Evolutionary conservation across 2,329 filamentous ascomycete species (phyloP), one percentile per base, ranked within the genome.

Genomic region (Trichoderma brevicompactum): DNA sequence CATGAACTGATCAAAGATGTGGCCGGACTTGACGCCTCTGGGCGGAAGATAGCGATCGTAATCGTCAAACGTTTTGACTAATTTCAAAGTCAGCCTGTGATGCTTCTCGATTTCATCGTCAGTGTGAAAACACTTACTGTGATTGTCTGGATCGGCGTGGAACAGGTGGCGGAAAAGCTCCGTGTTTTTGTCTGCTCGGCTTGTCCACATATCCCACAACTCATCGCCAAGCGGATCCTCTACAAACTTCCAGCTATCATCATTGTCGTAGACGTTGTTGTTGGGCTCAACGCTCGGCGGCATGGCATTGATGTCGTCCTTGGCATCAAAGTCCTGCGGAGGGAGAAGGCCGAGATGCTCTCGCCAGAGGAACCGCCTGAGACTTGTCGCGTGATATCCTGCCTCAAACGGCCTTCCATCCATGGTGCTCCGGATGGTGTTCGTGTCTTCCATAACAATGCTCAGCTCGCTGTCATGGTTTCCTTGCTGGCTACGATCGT

Each of bases 401-500:
- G 91, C 94, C 69, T 89, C 84, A 77, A 87, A 96, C 0, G 88
- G 85, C 71, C 91, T 76, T 2, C 94, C 94, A 69, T 91, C 84
- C 92, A 98, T 97, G 28, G 77, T 86, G 5, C 87, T 92, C 7
- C 86, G 81, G 2, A 97, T 79, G 5, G 80, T 83, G 8, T 88
- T 88, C 0, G 86, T 90, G 74, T 98, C 94, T 72, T 96, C 90
- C 84, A 97, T 91, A 52, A 98, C 88, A 63, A 97, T 91, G 44
- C 91, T 90, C 44, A 98, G 85, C 76, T 98, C 94, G 55, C 91
- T 95, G 77, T 98, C 94, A 76, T 97, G 94, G 70, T 89, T 87
- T 13, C 94, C 94, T 5, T 95, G 80, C 77, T 97, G 94, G 58
- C 92, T 87, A 61, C 94, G 89, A 75, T 98, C 94, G 76, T 97